Evolutionary conservation across 2,329 filamentous ascomycete species (phyloP).

Genomic region (Tympanopsis confertula): DNA sequence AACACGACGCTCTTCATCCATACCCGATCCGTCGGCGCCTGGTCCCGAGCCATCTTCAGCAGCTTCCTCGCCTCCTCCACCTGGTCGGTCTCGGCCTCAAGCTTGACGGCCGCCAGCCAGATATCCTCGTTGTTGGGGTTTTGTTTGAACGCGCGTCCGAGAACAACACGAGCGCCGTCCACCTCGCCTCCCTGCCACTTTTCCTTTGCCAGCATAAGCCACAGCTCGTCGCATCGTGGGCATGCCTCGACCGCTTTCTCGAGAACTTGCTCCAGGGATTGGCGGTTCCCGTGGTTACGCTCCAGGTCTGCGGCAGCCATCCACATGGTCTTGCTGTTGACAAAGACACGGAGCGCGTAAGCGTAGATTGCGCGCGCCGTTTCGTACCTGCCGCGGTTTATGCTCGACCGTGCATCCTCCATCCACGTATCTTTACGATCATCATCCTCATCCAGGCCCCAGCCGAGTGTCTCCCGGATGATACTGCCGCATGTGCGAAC

Average conservation of each 20-base stretch:
- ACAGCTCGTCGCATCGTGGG: slow-evolving; percentile 79
- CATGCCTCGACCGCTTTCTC: slow-evolving; percentile 92
- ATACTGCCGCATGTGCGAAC: slow-evolving; percentile 79
- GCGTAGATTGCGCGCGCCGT: slow-evolving; percentile 90
- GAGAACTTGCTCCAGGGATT: slow-evolving; percentile 71
- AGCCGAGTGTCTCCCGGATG: slow-evolving; percentile 83
- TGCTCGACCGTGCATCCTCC: slow-evolving; percentile 78
- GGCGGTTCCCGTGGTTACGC: slow-evolving; percentile 73
- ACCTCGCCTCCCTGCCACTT: slow-evolving; percentile 84
- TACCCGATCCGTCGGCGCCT: slow-evolving; percentile 88
- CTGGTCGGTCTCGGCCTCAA: slow-evolving; percentile 82
- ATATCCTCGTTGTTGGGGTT: slow-evolving; percentile 97
- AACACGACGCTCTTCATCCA: slow-evolving; percentile 96
- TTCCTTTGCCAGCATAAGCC: slow-evolving; percentile 92
- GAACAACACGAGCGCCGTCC: slow-evolving; percentile 72
- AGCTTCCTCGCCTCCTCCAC: slow-evolving; percentile 73
- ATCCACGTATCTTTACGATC: slow-evolving; percentile 93
- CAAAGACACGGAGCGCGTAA: slow-evolving; percentile 79
- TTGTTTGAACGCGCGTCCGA: slow-evolving; percentile 83
- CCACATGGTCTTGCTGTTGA: slow-evolving; percentile 80
- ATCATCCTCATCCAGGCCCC: slow-evolving; percentile 87
- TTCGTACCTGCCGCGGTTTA: slow-evolving; percentile 71
- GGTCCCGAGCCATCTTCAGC: slow-evolving; percentile 69
- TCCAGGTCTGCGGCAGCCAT: slow-evolving; percentile 87
- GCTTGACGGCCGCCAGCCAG: slow-evolving; percentile 89